A percentile compares a stretch with the other conserved stretches of the same genome.
Evolutionary conservation across 2,329 filamentous ascomycete genomes (phyloP).

Genomic region (Fusarium oxysporum): DNA sequence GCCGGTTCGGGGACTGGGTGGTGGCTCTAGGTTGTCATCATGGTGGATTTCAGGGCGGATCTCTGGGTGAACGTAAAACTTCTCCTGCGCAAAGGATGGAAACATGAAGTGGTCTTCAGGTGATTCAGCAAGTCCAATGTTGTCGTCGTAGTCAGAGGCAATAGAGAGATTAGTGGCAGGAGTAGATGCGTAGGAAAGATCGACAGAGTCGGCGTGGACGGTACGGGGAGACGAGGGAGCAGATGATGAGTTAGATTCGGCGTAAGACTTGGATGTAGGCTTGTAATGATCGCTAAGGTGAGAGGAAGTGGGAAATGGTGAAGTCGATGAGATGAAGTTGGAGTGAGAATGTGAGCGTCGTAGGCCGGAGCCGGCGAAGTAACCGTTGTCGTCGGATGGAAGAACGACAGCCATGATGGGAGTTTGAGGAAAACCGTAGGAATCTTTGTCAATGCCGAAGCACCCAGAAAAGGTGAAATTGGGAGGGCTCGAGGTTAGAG

Average conservation of each 20-base stretch:
- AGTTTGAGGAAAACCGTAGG: constrained; percentile 33
- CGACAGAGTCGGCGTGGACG: constrained; percentile 63
- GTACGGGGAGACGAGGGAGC: constrained; percentile 67
- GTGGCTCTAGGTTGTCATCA: constrained; percentile 60
- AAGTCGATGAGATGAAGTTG: constrained; percentile 61
- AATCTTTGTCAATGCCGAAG: constrained; percentile 41
- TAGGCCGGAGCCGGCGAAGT: constrained; percentile 65
- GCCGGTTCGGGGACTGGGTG: constrained; percentile 61
- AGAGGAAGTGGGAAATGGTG: constrained; percentile 59
- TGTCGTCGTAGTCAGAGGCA: constrained; percentile 66
- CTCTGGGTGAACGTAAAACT: constrained; percentile 55
- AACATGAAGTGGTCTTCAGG: constrained; percentile 62
- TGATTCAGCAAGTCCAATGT: constrained; percentile 56
- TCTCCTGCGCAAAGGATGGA: constrained; percentile 59
- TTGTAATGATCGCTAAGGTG: constrained; percentile 61
- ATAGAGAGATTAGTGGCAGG: constrained; percentile 73
- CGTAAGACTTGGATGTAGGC: constrained; percentile 55
- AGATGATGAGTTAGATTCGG: constrained; percentile 64
- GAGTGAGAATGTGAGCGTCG: constrained; percentile 71
- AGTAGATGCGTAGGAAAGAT: constrained; percentile 71
- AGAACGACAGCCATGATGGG: constrained; percentile 67
- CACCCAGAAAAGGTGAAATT: constrained; percentile 33
- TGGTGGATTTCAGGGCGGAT: constrained; percentile 40
- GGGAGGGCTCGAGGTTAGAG: constrained; percentile 24
- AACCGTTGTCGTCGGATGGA: constrained; percentile 66